Conservation (phyloP, 2,329 filamentous ascomycete species). For the Phialophora expanda region DNA sequence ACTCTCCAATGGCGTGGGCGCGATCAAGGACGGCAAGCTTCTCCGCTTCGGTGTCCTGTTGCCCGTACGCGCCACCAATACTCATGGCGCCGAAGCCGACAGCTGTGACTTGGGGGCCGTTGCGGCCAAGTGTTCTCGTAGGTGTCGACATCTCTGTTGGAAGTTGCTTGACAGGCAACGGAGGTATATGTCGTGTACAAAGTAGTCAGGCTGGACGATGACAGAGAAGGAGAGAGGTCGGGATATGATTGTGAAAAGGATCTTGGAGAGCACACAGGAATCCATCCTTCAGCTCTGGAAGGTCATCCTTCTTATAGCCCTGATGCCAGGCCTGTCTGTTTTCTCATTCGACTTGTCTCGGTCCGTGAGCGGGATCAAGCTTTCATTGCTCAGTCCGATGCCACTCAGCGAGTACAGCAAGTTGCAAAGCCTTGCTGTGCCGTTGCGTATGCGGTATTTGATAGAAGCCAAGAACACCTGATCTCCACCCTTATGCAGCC, state of each 20-base stretch:
- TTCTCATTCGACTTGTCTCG: not conserved
- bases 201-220: not conserved
- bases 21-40: constrained; percentile 42
- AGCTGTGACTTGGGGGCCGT: constrained; percentile 8
- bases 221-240: not conserved
- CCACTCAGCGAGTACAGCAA: not conserved
- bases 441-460: not conserved
- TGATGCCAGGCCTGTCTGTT: not conserved
- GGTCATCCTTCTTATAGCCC: not conserved
- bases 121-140: constrained; percentile 3
- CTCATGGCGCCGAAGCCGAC: constrained; percentile 7
- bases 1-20: constrained; percentile 39
- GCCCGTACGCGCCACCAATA: constrained; percentile 2
- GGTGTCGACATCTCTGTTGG: constrained; percentile 1
- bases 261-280: not conserved
- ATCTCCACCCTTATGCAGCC: constrained; percentile 1
- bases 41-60: constrained; percentile 3
- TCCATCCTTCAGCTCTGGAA: not conserved
- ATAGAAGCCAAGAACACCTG: not conserved
- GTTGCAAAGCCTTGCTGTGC: not conserved
- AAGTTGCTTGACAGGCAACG: not conserved
- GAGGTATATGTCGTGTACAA: not conserved
- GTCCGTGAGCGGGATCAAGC: not conserved
- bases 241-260: not conserved
- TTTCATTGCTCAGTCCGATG: not conserved